Percentiles rank a stretch among this genome's conserved stretches.
phyloP scores from a whole-genome alignment of 768 basidiomycete genomes.

The Boletus sp. region DNA sequence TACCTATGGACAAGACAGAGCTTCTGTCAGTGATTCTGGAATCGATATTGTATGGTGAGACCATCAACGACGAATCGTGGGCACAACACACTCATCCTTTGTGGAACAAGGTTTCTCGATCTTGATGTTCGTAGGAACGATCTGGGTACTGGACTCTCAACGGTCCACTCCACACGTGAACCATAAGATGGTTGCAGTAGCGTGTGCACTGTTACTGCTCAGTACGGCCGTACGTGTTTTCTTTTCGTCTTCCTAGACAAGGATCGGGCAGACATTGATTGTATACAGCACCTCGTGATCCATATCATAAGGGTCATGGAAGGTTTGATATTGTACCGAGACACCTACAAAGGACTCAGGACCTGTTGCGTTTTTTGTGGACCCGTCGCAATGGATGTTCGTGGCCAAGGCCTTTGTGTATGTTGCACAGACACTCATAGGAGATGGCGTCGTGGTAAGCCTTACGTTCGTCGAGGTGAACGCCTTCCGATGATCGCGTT shows the following conservation, averaged over 20 bases:
- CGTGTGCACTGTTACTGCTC: conserved; percentile 20
- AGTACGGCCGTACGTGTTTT: conserved; percentile 25
- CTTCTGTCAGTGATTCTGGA: conserved; percentile 4
- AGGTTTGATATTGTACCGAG: conserved; percentile 25
- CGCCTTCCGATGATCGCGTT: neutral
- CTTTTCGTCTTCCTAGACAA: neutral
- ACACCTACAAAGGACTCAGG: conserved; percentile 22
- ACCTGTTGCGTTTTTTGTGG: conserved; percentile 23
- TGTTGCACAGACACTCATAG: conserved; percentile 5
- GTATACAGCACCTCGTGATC: conserved; percentile 23
- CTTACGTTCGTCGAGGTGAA: neutral
- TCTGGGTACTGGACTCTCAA: conserved; percentile 21
- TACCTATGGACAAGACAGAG: neutral
- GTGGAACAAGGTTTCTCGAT: conserved; percentile 29
- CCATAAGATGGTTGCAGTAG: conserved; percentile 16
- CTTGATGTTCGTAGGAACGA: conserved; percentile 33
- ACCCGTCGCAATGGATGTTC: conserved; percentile 9
- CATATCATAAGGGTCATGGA: conserved; percentile 21
- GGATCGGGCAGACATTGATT: neutral
- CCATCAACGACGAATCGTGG: neutral
- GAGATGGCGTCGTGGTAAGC: conserved; percentile 9
- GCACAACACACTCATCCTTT: neutral
- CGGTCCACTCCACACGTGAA: conserved; percentile 12
- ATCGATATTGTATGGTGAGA: conserved; percentile 13
- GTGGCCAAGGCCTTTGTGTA: no score